Evolutionary conservation across 805 yeast genomes (phyloP).

Genomic region (Kazachstania kunashirensis): DNA sequence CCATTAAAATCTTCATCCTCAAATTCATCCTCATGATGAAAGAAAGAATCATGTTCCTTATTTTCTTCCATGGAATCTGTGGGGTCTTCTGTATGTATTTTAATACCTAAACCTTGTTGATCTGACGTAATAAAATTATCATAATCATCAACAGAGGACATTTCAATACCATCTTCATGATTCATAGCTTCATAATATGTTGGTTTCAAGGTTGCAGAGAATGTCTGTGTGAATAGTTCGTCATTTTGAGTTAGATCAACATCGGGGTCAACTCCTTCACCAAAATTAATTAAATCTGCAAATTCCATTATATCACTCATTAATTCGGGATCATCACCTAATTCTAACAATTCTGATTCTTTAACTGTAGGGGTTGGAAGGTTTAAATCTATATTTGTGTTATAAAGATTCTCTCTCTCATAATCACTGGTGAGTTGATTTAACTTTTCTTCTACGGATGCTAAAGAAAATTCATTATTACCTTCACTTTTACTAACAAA

Average conservation of each 20-base stretch:
- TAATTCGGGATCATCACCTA: constrained; percentile 27
- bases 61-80: too few species aligned
- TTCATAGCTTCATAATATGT: background rate
- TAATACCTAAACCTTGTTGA: constrained; percentile 1
- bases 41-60: too few species aligned
- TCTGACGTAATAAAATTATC: background rate
- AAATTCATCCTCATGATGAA: constrained; percentile 12
- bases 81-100: background rate
- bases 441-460: constrained; percentile 23
- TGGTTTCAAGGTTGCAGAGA: constrained; percentile 4
- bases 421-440: constrained; percentile 17
- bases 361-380: background rate
- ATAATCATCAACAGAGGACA: background rate
- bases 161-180: background rate
- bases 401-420: constrained; percentile 9
- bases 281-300: constrained; percentile 38
- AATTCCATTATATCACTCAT: constrained; percentile 37
- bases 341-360: background rate
- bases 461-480: constrained; percentile 14
- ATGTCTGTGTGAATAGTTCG: constrained; percentile 1
- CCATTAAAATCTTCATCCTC: constrained; percentile 24
- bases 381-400: background rate
- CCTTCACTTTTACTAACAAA: background rate
- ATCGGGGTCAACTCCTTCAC: constrained; percentile 33
- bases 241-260: constrained; percentile 19